Evolutionary conservation across 2,329 filamentous ascomycete genomes (phyloP).

Genomic region (Colletotrichum destructivum): DNA sequence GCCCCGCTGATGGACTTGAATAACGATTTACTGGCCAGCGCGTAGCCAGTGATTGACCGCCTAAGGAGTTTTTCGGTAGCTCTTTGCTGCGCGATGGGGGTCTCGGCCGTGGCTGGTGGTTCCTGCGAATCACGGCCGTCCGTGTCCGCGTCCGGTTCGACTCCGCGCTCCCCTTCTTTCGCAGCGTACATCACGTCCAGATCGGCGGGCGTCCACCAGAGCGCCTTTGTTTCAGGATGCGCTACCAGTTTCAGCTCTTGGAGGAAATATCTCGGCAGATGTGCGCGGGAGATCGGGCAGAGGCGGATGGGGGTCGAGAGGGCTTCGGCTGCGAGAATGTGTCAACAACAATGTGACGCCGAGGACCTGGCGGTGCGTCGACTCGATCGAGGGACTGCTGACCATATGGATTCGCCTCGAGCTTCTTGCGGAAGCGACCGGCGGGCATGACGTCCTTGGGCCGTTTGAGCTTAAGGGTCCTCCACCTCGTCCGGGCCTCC

Average conservation of each 20-base stretch:
- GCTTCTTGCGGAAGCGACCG: constrained; percentile 69
- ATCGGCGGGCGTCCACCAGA: constrained; percentile 70
- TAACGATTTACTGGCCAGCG: not conserved
- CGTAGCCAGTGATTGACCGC: not conserved
- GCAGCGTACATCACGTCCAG: constrained; percentile 7
- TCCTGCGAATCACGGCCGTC: not conserved
- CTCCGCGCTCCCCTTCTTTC: not conserved
- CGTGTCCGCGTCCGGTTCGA: not conserved
- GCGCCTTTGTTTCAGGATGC: constrained; percentile 66
- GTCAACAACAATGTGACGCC: not conserved
- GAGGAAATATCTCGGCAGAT: constrained; percentile 74
- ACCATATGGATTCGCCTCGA: constrained; percentile 78
- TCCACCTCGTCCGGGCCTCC: constrained; percentile 59
- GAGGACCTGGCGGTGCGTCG: not conserved
- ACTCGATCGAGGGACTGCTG: constrained; percentile 41
- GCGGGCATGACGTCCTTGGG: constrained; percentile 34
- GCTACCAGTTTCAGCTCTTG: constrained; percentile 71
- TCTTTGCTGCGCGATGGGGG: not conserved
- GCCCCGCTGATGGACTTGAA: constrained; percentile 32
- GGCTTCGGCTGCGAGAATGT: constrained; percentile 65
- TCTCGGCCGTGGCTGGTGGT: not conserved
- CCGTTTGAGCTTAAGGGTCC: constrained; percentile 53
- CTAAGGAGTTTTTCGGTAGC: not conserved
- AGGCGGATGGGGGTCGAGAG: constrained; percentile 73
- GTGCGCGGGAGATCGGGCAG: constrained; percentile 64